Evolutionary conservation across 73 alveolate genomes (phyloP), one percentile per base, ranked within the genome.

Genomic region (Paramecium sonneborni): DNA sequence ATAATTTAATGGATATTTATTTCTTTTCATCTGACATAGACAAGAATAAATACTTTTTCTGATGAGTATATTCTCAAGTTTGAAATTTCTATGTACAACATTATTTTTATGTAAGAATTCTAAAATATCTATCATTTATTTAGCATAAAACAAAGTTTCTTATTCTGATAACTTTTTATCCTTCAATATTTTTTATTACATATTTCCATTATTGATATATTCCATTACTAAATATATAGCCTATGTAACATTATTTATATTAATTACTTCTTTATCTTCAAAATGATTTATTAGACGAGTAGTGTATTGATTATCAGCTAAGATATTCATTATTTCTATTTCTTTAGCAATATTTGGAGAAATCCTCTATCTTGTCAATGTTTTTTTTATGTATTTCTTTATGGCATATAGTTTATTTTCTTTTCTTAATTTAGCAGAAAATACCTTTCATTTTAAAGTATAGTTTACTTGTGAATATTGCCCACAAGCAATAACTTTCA

Each of bases 401-500:
- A 62, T 62, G 2, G 84, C 39, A 24, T 62, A 62, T 2, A 62
- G 46, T 32, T 62, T 62, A n/a, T 62, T 62, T 32, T 62, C 84
- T 62, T 62, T 62, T 30, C 84, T 26, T 62, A 62, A 32, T 62
- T 62, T 62, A 62, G 84, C 84, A n/a, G n/a, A n/a, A n/a, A n/a
- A n/a, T n/a, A n/a, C n/a, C n/a, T n/a, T n/a, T n/a, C n/a, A n/a
- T n/a, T n/a, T 41, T 11, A 41, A 41, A 8, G 57, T 41, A 41
- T 41, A 11, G n/a, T 7, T 8, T 41, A 41, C 57, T 41, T 41
- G 11, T 41, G 57, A 41, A 41, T 41, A 41, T 41, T 41, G 57
- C 7, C 57, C 57, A 41, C 57, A 41, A 41, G 57, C 57, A 11
- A 41, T 41, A 7, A 41, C 57, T 41, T 41, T 41, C 57, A 41